These are phyloP conservation scores for Pelargonium hybrid DNA, from an alignment of 441 rosid species.

Conservation along the genomic window DNA sequence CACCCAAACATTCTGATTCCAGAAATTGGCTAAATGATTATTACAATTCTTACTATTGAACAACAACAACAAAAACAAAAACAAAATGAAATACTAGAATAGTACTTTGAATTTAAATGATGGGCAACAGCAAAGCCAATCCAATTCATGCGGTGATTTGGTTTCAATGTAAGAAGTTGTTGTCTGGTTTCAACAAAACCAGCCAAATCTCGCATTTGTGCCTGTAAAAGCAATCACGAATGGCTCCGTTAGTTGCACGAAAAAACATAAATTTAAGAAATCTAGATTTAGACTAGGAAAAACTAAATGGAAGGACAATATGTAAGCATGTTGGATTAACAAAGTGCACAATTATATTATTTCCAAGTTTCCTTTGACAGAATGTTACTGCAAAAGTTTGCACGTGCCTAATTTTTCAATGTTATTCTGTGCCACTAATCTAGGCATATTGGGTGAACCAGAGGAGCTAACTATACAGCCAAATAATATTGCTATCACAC, in stretches of 20 bases:
- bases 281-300: background rate
- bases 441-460: background rate
- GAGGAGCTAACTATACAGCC: constrained; percentile 1
- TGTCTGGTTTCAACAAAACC: constrained; percentile 99
- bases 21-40: background rate
- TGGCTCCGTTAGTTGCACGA: background rate
- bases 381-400: background rate
- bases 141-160: constrained; percentile 99
- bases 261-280: background rate
- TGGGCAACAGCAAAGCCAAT: constrained; percentile 99
- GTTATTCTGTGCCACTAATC: background rate
- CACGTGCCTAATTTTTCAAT: background rate
- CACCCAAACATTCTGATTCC: background rate
- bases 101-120: constrained; percentile 82
- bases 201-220: constrained; percentile 97
- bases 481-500: background rate
- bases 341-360: background rate
- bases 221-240: constrained; percentile 41
- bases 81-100: constrained; percentile 18
- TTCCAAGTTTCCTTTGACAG: background rate
- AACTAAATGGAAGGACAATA: background rate
- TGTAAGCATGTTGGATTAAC: constrained; percentile 1
- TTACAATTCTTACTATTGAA: background rate
- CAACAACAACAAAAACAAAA: no score
- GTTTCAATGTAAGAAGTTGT: constrained; percentile 83